These are phyloP conservation scores for Pisolithus orientalis DNA, from an alignment of 768 basidiomycete genomes.

Conservation along the genomic window DNA sequence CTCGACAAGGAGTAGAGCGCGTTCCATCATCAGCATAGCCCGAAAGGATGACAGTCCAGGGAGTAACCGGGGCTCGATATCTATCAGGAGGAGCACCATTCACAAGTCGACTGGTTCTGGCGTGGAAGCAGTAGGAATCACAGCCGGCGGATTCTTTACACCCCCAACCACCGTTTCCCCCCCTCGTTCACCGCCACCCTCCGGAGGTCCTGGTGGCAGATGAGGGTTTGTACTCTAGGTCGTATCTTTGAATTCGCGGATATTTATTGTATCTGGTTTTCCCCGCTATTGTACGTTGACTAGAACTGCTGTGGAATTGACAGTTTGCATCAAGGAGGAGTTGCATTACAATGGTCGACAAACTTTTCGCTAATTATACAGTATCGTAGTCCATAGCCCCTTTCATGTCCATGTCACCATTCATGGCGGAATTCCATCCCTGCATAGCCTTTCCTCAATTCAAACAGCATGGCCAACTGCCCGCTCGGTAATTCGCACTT, in stretches of 20 bases:
- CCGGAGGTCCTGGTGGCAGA: background rate
- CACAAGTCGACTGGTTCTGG: conserved; percentile 62
- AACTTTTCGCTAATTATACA: background rate
- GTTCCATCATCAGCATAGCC: conserved; percentile 67
- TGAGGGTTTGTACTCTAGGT: no score
- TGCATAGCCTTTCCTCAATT: conserved; percentile 14
- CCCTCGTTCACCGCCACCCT: conserved; percentile 13
- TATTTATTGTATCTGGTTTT: no score
- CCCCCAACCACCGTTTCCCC: conserved; percentile 38
- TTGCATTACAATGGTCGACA: no score
- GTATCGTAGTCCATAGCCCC: background rate
- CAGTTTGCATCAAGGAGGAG: no score
- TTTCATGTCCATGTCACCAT: conserved; percentile 13
- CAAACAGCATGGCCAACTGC: conserved; percentile 14
- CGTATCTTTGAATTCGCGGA: no score
- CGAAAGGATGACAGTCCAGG: conserved; percentile 22
- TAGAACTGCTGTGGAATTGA: no score
- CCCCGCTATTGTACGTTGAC: no score
- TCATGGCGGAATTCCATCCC: conserved; percentile 20
- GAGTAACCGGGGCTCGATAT: conserved; percentile 50
- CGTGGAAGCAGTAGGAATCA: conserved; percentile 71
- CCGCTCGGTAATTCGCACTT: conserved; percentile 2
- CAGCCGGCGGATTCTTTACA: conserved; percentile 72
- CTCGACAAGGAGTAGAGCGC: conserved; percentile 35
- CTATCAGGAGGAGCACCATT: conserved; percentile 56